Evolutionary conservation across 1,284 basidiomycete species (phyloP).

Genomic region (Ganoderma boninense): DNA sequence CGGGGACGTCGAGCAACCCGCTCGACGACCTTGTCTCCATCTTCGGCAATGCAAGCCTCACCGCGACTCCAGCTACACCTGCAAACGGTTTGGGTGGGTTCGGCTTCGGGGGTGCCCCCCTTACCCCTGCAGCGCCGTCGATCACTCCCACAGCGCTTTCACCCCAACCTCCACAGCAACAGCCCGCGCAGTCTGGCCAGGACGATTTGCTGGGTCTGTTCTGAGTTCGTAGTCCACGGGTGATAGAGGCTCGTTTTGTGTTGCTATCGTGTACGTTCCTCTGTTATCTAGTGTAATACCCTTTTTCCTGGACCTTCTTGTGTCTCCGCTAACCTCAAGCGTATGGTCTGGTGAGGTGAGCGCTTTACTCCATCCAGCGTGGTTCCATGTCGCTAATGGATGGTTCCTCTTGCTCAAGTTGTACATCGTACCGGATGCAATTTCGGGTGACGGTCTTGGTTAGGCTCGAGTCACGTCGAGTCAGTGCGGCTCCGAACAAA

Average conservation of each 20-base stretch:
- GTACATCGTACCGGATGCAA: not conserved
- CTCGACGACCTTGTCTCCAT: slow-evolving; percentile 92
- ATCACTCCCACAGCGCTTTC: slow-evolving; percentile 25
- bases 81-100: slow-evolving; percentile 37
- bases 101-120: slow-evolving; percentile 34
- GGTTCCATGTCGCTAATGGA: not conserved
- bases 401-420: not conserved
- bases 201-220: slow-evolving; percentile 55
- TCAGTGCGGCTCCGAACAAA: not conserved
- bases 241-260: slow-evolving; percentile 2
- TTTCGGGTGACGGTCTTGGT: not conserved
- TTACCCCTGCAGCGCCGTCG: slow-evolving; percentile 24
- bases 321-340: not conserved
- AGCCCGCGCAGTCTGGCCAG: slow-evolving; percentile 45
- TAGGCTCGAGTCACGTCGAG: not conserved
- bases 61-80: slow-evolving; percentile 32
- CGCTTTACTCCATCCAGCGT: not conserved
- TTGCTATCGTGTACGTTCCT: not conserved
- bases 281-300: slow-evolving; percentile 11
- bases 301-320: not conserved
- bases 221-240: not conserved
- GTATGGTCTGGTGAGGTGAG: not conserved
- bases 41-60: slow-evolving; percentile 67
- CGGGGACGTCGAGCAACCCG: slow-evolving; percentile 84
- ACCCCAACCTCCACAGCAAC: slow-evolving; percentile 36